Percentiles rank a stretch among this genome's conserved stretches.
Conservation (phyloP, 176 grass and related monocot species). For the Typha latifolia region DNA sequence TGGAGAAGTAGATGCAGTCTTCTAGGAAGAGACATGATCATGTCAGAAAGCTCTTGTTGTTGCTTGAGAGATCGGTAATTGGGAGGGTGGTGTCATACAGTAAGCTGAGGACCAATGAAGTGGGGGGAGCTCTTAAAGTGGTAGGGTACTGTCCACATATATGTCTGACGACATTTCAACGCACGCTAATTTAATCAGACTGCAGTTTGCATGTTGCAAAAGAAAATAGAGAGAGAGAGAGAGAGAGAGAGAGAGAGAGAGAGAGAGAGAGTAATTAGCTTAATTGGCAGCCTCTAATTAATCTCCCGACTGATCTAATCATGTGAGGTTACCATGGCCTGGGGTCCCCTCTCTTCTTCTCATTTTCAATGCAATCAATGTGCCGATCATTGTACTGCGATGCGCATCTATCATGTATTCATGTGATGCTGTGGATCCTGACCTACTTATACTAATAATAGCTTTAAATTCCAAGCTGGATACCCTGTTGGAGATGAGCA, state of each 20-base stretch:
- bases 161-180: neutral
- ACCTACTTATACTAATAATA: neutral
- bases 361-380: slow-evolving; percentile 4
- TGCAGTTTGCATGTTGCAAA: too few relatives aligned
- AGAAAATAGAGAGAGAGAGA: too few relatives aligned
- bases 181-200: too few relatives aligned
- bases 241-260: too few relatives aligned
- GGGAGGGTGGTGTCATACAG: neutral
- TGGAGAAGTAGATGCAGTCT: neutral
- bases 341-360: neutral
- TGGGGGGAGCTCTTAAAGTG: neutral
- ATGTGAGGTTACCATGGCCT: neutral
- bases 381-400: slow-evolving; percentile 19
- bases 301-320: neutral
- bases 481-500: neutral
- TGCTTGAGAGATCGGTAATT: neutral
- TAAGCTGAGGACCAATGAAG: neutral
- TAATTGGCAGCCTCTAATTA: neutral
- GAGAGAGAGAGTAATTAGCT: neutral
- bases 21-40: neutral
- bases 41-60: neutral
- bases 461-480: neutral
- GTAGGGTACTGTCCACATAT: neutral
- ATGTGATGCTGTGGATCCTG: slow-evolving; percentile 30
- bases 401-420: slow-evolving; percentile 18